A percentile compares a stretch with the other conserved stretches of the same genome.
phyloP scores from a whole-genome alignment of 495 filamentous ascomycete species.

The Alectoria sarmentosa region DNA sequence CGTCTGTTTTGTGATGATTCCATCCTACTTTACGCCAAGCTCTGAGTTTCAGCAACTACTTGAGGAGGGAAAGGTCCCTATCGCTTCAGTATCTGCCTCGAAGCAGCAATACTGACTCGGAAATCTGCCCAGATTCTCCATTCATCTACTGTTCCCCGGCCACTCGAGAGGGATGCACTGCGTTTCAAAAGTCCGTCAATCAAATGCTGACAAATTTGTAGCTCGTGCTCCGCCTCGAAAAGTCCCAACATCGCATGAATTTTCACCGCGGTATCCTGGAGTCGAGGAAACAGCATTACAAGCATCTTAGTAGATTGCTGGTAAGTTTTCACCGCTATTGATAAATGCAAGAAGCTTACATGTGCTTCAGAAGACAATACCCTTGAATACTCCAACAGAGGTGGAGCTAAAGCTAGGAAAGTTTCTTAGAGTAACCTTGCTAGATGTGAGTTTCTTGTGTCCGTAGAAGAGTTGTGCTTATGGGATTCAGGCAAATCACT shows the following conservation, averaged over 20 bases:
- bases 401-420: slow-evolving; percentile 66
- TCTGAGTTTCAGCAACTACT: neutral
- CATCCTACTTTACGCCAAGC: neutral
- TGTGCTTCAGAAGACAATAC: slow-evolving; percentile 64
- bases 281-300: slow-evolving; percentile 58
- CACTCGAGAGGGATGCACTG: slow-evolving; percentile 59
- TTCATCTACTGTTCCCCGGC: slow-evolving; percentile 88
- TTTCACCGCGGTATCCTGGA: slow-evolving; percentile 73
- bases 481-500: slow-evolving; percentile 62
- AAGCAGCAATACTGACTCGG: neutral
- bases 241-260: slow-evolving; percentile 71
- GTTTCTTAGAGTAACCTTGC: slow-evolving; percentile 69
- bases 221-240: slow-evolving; percentile 66
- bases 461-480: neutral
- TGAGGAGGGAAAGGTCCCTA: neutral
- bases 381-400: slow-evolving; percentile 70
- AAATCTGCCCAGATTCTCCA: slow-evolving; percentile 24
- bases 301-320: slow-evolving; percentile 64
- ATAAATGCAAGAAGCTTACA: neutral
- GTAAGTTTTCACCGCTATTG: slow-evolving; percentile 30
- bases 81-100: neutral
- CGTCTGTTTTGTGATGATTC: neutral
- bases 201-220: slow-evolving; percentile 24
- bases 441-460: slow-evolving; percentile 48
- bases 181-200: neutral